These are phyloP conservation scores for Teunomyces stri DNA, from an alignment of 805 yeast genomes.

Conservation along the genomic window DNA sequence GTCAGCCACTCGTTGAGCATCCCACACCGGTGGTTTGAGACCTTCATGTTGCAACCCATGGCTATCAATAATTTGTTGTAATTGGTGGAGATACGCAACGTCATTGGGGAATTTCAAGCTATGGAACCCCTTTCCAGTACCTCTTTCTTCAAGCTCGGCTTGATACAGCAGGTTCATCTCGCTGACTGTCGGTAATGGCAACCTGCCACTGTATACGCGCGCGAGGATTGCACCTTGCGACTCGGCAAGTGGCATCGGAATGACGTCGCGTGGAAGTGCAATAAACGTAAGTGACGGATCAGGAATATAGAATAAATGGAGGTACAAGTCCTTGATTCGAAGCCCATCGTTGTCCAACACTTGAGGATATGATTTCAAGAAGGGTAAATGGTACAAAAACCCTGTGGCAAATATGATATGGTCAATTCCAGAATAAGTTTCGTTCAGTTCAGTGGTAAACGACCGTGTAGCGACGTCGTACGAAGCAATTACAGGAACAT, in stretches of 20 bases:
- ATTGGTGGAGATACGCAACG: slow-evolving; percentile 17
- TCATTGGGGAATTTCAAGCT: slow-evolving; percentile 18
- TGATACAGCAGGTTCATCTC: slow-evolving; percentile 26
- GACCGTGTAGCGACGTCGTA: slow-evolving; percentile 3
- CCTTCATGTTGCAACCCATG: slow-evolving; percentile 15
- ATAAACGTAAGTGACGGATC: slow-evolving; percentile 32
- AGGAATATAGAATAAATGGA: slow-evolving; percentile 30
- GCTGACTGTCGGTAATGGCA: slow-evolving; percentile 22
- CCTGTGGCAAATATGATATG: slow-evolving; percentile 25
- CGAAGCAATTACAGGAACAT: slow-evolving; percentile 2
- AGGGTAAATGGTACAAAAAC: slow-evolving; percentile 20
- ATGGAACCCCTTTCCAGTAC: slow-evolving; percentile 18
- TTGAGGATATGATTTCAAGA: slow-evolving; percentile 16
- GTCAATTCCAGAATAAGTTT: slow-evolving; percentile 14
- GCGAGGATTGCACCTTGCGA: slow-evolving; percentile 38
- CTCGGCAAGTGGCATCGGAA: slow-evolving; percentile 39
- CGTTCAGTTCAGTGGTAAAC: slow-evolving; percentile 13
- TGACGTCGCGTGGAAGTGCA: slow-evolving; percentile 27
- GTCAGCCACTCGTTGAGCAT: slow-evolving; percentile 10
- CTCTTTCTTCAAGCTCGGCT: slow-evolving; percentile 22
- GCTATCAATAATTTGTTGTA: slow-evolving; percentile 13
- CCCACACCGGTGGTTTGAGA: slow-evolving; percentile 20
- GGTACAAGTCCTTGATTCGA: slow-evolving; percentile 28
- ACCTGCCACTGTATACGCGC: slow-evolving; percentile 30
- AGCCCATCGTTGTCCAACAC: slow-evolving; percentile 19